Evolutionary conservation across 306 rosid genomes (phyloP).

Genomic region (Rubus idaeus): DNA sequence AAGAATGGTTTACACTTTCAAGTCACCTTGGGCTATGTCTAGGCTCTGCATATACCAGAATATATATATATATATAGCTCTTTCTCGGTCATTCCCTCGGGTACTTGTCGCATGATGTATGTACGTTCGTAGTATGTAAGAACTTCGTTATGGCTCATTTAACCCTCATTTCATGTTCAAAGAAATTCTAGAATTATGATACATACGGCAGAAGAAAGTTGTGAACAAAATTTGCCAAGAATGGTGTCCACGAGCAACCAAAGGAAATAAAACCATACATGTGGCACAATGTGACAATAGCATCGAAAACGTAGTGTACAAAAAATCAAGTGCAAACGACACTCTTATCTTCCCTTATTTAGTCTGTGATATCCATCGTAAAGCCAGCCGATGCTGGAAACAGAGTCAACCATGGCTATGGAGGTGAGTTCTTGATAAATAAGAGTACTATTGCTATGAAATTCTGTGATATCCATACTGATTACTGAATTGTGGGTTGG

Average conservation of each 20-base stretch:
- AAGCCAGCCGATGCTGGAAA: background rate
- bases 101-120: no score
- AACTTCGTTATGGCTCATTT: background rate
- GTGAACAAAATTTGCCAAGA: background rate
- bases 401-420: constrained; percentile 45
- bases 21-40: background rate
- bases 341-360: background rate
- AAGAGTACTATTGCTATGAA: background rate
- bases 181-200: background rate
- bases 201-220: background rate
- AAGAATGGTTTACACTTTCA: background rate
- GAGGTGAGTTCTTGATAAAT: constrained; percentile 42
- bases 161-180: background rate
- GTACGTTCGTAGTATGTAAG: background rate
- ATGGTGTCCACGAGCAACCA: constrained; percentile 7
- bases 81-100: no score
- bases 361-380: background rate
- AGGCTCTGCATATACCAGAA: no score
- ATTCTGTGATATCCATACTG: no score
- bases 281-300: constrained; percentile 14
- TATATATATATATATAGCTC: no score
- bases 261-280: constrained; percentile 1
- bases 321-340: constrained; percentile 18
- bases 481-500: background rate
- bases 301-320: background rate